Evolutionary conservation across 2,329 filamentous ascomycete genomes (phyloP).

Genomic region (Colletotrichum graminicola): DNA sequence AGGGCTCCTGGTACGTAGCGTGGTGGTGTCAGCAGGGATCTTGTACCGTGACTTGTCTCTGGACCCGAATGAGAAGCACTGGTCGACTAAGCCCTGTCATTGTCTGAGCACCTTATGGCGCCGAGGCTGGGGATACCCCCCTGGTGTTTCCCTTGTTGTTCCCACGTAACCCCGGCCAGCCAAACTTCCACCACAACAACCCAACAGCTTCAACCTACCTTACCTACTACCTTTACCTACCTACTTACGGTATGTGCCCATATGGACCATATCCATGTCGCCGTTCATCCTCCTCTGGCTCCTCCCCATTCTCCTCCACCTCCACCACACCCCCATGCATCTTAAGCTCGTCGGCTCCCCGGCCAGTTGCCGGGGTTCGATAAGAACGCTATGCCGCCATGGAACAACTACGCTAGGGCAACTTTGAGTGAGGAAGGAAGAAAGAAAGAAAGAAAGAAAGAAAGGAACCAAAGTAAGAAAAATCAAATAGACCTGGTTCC

Average conservation of each 20-base stretch:
- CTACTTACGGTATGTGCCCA: not conserved
- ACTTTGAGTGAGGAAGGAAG: not conserved
- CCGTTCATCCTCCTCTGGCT: constrained; percentile 33
- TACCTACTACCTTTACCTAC: no score
- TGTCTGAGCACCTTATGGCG: constrained; percentile 41
- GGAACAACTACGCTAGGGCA: constrained; percentile 39
- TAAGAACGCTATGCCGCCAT: constrained; percentile 42
- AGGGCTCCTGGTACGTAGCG: no score
- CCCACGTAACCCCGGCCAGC: constrained; percentile 37
- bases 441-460: not conserved
- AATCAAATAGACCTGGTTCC: constrained; percentile 41
- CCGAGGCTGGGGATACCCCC: constrained; percentile 38
- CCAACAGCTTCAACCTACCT: constrained; percentile 35
- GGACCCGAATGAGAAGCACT: constrained; percentile 33
- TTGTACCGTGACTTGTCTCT: constrained; percentile 37
- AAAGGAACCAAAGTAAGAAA: constrained; percentile 16
- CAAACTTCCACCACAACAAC: constrained; percentile 37
- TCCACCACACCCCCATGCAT: constrained; percentile 39
- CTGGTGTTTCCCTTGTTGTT: constrained; percentile 25
- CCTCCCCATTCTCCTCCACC: constrained; percentile 6
- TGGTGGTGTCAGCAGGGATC: constrained; percentile 27
- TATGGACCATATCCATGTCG: constrained; percentile 32
- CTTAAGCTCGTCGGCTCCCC: constrained; percentile 37
- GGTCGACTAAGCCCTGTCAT: constrained; percentile 41
- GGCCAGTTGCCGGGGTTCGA: constrained; percentile 38